Evolutionary conservation across 1,284 basidiomycete species (phyloP).

Genomic region (Ceratobasidium sp.): DNA sequence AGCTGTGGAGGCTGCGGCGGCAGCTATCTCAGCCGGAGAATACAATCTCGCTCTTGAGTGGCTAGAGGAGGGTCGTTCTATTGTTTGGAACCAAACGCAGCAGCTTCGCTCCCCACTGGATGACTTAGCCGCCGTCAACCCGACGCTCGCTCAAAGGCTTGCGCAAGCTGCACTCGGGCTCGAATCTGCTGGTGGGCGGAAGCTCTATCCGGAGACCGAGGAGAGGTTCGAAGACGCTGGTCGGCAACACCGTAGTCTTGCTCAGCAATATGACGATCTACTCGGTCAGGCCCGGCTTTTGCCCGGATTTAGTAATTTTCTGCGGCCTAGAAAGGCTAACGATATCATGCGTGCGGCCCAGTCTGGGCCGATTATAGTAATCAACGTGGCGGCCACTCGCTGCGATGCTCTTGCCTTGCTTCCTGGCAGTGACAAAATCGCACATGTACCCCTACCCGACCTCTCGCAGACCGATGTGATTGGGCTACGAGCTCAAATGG

Average conservation of each 20-base stretch:
- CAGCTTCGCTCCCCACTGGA: slow-evolving; percentile 1
- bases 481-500: not conserved
- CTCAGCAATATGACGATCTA: not conserved
- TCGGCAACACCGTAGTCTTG: not conserved
- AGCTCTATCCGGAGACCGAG: not conserved
- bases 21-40: not conserved
- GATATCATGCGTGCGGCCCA: not conserved
- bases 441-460: not conserved
- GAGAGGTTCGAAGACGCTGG: not conserved
- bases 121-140: not conserved
- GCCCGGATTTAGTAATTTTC: not conserved
- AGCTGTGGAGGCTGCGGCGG: not conserved
- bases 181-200: not conserved
- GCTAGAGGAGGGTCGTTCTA: not conserved
- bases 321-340: not conserved
- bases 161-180: not conserved
- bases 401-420: slow-evolving; percentile 2
- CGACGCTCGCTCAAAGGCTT: not conserved
- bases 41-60: not conserved
- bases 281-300: not conserved
- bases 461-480: not conserved
- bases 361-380: not conserved
- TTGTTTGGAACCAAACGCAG: not conserved
- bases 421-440: not conserved
- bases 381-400: not conserved